These are phyloP conservation scores for Pseudogymnoascus sp. DNA, from an alignment of 2,329 filamentous ascomycete genomes.

Conservation along the genomic window DNA sequence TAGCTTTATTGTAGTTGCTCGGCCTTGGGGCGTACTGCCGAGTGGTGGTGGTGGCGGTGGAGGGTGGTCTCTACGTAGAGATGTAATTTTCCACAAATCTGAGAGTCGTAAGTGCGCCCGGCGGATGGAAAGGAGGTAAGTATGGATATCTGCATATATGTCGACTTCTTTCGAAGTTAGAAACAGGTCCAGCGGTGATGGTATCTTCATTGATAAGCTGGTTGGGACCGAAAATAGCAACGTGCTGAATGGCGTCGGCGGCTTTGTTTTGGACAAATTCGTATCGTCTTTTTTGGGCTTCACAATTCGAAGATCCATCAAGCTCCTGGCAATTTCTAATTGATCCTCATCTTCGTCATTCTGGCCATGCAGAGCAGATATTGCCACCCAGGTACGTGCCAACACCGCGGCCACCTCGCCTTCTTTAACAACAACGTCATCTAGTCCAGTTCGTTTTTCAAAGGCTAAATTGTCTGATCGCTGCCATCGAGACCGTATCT, in stretches of 20 bases:
- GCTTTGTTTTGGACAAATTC: constrained; percentile 18
- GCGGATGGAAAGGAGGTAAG: constrained; percentile 78
- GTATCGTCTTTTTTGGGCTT: constrained; percentile 36
- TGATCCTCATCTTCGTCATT: constrained; percentile 66
- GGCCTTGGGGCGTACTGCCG: constrained; percentile 52
- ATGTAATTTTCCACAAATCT: constrained; percentile 77
- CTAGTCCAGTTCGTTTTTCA: constrained; percentile 50
- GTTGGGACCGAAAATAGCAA: constrained; percentile 73
- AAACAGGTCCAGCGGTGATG: constrained; percentile 79
- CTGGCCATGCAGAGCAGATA: constrained; percentile 65
- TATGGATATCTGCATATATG: constrained; percentile 75
- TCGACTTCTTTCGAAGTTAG: constrained; percentile 67
- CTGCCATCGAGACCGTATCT: constrained; percentile 64
- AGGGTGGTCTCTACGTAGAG: constrained; percentile 68
- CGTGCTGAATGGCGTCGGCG: constrained; percentile 57
- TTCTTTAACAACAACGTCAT: constrained; percentile 68
- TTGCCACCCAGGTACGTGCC: constrained; percentile 66
- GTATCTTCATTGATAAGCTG: constrained; percentile 61
- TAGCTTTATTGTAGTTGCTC: constrained; percentile 50
- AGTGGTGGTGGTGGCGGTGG: constrained; percentile 57
- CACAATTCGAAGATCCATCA: constrained; percentile 59
- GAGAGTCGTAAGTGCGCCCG: constrained; percentile 78
- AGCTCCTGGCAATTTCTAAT: constrained; percentile 71
- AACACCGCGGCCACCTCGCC: constrained; percentile 75
- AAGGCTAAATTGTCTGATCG: constrained; percentile 50